Percentiles rank a stretch among this genome's conserved stretches.
phyloP scores from a whole-genome alignment of 2,329 filamentous ascomycete species.

The Penicillium sp. region DNA sequence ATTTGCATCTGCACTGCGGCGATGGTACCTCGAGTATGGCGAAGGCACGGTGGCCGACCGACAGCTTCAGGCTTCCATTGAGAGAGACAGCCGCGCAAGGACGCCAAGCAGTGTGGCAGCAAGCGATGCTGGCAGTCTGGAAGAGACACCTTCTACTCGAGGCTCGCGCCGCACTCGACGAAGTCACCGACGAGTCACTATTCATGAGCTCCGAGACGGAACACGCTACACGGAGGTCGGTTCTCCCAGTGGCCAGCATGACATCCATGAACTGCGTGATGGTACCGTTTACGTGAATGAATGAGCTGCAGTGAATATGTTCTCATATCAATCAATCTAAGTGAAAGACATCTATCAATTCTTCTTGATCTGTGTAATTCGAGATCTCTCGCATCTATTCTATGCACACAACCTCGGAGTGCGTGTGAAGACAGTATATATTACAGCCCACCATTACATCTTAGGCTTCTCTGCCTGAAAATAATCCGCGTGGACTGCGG shows the following conservation, averaged over 20 bases:
- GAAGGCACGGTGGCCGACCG: constrained; percentile 38
- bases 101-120: constrained; percentile 29
- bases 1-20: constrained; percentile 38
- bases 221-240: constrained; percentile 45
- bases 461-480: constrained; percentile 58
- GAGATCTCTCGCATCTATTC: neutral
- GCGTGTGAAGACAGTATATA: neutral
- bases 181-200: constrained; percentile 40
- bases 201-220: constrained; percentile 48
- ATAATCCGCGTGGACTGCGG: constrained; percentile 73
- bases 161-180: constrained; percentile 33
- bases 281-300: constrained; percentile 47
- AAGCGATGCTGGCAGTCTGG: constrained; percentile 39
- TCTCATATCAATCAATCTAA: neutral
- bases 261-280: constrained; percentile 47
- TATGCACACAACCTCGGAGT: neutral
- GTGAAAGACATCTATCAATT: neutral
- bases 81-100: constrained; percentile 27
- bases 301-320: constrained; percentile 18
- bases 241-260: constrained; percentile 39
- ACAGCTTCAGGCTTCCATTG: constrained; percentile 39
- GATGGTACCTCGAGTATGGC: constrained; percentile 46
- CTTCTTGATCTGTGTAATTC: neutral
- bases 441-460: constrained; percentile 30
- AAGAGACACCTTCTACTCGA: constrained; percentile 26